Base-by-base conservation (phyloP, 1,284 basidiomycete species). In the Cryptococcus jaspeensis region DNA sequence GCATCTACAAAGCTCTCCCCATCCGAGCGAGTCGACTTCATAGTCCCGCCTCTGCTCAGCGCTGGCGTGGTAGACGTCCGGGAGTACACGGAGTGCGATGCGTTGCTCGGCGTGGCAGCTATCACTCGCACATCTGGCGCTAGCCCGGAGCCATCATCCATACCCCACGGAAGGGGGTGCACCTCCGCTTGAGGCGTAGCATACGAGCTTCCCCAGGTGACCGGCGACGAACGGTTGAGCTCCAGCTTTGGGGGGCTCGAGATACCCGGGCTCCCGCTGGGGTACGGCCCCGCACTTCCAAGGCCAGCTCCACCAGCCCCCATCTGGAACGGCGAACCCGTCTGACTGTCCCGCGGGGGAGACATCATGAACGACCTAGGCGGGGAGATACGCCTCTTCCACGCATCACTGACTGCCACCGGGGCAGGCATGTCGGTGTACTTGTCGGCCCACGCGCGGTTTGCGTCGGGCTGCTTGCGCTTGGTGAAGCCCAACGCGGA, bases 371-470 rank as follows among this genome's bases (percentile, higher is more conserved):
- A 32, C 2, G 53, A 11, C 32, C 43, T 28, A 18, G 47, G 28
- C 18, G 53, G 53, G n/a, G 37, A 37, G 20, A 50, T 18, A 15
- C 23, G 36, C 36, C 36, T n/a, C 28, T 23, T 48, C 50, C 39
- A 48, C 44, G 23, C 42, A 15, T 44, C 45, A 6, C 5, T 32
- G 28, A 32, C 52, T 20, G 13, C 46, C 40, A 20, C 39, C 41
- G n/a, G 39, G 16, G 46, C 46, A 37, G 43, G 38, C 13, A 36
- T 35, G 12, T 46, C n/a, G 12, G 52, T 47, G 37, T 63, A 55
- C 38, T 55, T 60, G 32, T 62, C 52, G 9, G 58, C 55, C 61
- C 58, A 60, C 5, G 56, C 53, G 5, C 46, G 50, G 18, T 32
- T 35, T 4, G 28, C 9, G 28, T 32, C 28, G 5, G 47, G 9